phyloP scores from a whole-genome alignment of 768 basidiomycete genomes.

The Goffeauzyma gilvescens region DNA sequence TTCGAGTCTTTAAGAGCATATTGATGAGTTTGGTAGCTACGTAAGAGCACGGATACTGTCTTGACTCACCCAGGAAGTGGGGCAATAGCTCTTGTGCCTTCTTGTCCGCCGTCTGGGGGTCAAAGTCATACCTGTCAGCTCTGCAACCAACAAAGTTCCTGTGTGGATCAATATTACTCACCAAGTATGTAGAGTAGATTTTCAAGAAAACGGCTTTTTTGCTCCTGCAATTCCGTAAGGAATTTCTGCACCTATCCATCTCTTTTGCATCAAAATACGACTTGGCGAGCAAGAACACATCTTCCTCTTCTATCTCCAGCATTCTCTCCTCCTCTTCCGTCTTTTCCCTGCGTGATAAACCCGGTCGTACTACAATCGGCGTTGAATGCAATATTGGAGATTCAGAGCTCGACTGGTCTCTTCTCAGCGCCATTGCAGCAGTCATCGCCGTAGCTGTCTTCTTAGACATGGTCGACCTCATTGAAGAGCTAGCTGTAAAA shows the following conservation, averaged over 20 bases:
- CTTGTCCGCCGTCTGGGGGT: constrained; percentile 78
- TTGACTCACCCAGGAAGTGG: constrained; percentile 51
- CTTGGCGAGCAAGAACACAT: constrained; percentile 47
- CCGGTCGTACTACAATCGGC: constrained; percentile 10
- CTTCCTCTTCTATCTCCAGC: constrained; percentile 46
- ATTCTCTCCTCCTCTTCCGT: constrained; percentile 22
- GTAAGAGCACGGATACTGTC: not conserved
- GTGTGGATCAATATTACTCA: constrained; percentile 42
- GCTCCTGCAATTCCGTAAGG: constrained; percentile 48
- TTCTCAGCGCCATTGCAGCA: too few species aligned
- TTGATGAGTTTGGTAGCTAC: not conserved
- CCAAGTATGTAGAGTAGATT: constrained; percentile 67
- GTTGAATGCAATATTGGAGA: not conserved
- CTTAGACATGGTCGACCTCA: constrained; percentile 12
- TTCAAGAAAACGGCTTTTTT: constrained; percentile 56
- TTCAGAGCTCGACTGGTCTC: constrained; percentile 13
- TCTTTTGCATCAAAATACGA: constrained; percentile 60
- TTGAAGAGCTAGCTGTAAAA: constrained; percentile 25
- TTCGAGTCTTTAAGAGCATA: constrained; percentile 19
- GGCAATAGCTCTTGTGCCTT: constrained; percentile 48
- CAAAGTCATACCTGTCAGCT: not conserved
- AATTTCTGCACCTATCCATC: constrained; percentile 49
- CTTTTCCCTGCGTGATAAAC: constrained; percentile 14
- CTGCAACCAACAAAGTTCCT: not conserved
- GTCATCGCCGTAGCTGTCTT: too few species aligned